Evolutionary conservation across 345 rosid species (phyloP), one percentile per base, ranked within the genome.

Genomic region (Syzygium oleosum): DNA sequence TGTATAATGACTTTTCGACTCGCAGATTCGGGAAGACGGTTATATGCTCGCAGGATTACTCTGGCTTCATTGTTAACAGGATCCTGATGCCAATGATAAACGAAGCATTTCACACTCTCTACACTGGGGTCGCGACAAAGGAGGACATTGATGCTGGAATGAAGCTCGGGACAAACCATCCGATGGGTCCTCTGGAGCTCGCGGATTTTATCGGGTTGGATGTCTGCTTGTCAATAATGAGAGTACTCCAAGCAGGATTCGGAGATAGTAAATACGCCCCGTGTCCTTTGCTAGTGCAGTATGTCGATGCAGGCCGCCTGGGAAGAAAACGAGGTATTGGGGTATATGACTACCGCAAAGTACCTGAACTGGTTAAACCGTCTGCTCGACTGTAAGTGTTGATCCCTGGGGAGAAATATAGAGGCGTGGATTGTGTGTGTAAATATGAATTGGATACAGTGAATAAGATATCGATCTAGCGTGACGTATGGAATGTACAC

Each of bases 21-120:
- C 89, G 89, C 94, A 97, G 98, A 91, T 93, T 95, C 85, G 94
- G 95, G 87, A 96, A 97, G 97, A 93, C 90, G 19, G 91, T 94
- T 73, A 91, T 97, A 84, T 95, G 96, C 92, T 96, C 98, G 78
- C 91, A 93, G 89, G 98, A 97, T 86, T 95, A 92, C 21, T 52
- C 98, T 0, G 99, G 99, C 58, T 97, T 97, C 91, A 88, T 97
- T 2, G 96, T 97, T 87, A 97, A 97, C 88, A 92, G 99, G 65
- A 95, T 96, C 90, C 93, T 97, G 61, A 97, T 96, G 99, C 98
- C 99, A 11, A 97, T 97, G 99, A 95, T 97, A 91, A 97, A 97
- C 59, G 98, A 96, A 92, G 98, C 99, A 14, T 96, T 96, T 89
- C 90, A 90, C 89, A 87, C 97, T 11, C 97, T 98, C 23, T 90